Evolutionary conservation across 169 alveolate genomes (phyloP), one percentile per base, ranked within the genome.

Genomic region (Babesia sp.): DNA sequence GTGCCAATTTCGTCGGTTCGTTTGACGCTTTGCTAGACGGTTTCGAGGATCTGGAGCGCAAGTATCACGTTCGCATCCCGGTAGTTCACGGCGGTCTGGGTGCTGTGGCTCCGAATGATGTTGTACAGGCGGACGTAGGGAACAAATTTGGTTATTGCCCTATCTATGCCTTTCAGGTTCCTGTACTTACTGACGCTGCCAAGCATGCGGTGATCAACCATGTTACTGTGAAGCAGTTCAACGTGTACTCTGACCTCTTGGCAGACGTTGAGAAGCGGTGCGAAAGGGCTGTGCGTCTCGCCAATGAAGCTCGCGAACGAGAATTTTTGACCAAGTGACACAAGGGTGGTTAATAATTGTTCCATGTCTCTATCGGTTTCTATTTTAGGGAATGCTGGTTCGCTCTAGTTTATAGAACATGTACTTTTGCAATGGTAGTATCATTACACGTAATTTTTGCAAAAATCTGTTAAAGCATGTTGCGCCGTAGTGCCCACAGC

Each of bases 21-120:
- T 91, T 91, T 36, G 95, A 91, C 55, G 77, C 86, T 22, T 64
- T 91, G 29, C 76, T 91, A 51, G 93, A 91, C 50, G 94, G 90
- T 29, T 67, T 91, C 68, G 94, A 91, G 57, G 66, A 70, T 44
- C 42, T 91, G 20, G 88, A 87, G 51, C 57, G 57, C 28, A 83
- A 73, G 45, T 56, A 72, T 69, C 50, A 66, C 51, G 93, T 91
- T 59, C 77, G 94, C 34, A 85, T 91, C 31, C 87, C 93, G 2
- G 87, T 91, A 26, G 93, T 91, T 11, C 96, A 91, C 84, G 96
- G 96, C 34, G 96, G 96, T 24, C 67, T 91, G 51, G 96, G 96
- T 11, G 92, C 96, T 8, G 71, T 90, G n/a, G 80, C 85, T 7
- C 94, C 94, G 24, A 83, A 77, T 44, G 96, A 92, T 67, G 84